A percentile compares a stretch with the other conserved stretches of the same genome.
Evolutionary conservation across 148 eudicot genomes (phyloP).

Genomic region (Rheum nobile): DNA sequence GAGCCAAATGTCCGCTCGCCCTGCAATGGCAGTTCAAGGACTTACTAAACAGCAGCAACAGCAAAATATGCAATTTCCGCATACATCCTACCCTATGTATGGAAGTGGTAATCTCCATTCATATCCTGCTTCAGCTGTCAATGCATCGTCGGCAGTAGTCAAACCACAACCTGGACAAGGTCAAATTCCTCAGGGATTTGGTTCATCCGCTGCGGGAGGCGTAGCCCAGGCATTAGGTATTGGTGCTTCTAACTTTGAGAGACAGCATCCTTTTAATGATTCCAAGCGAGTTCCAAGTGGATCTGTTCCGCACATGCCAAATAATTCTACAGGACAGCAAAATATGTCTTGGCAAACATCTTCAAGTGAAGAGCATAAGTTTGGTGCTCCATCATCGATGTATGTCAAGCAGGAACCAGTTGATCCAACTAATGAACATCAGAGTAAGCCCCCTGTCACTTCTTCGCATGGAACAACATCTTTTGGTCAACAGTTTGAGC

Average conservation of each 20-base stretch:
- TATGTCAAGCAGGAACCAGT: conserved; percentile 58
- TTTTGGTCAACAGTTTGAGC: conserved; percentile 29
- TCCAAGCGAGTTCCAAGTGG: conserved; percentile 35
- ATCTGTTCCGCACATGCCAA: conserved; percentile 26
- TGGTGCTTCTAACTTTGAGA: conserved; percentile 34
- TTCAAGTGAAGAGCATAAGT: conserved; percentile 34
- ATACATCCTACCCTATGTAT: conserved; percentile 49
- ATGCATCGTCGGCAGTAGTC: conserved; percentile 29
- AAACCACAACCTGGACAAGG: conserved; percentile 47
- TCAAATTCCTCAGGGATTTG: conserved; percentile 43
- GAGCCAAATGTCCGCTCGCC: conserved; percentile 37
- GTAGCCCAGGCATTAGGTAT: conserved; percentile 33
- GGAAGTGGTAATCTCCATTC: conserved; percentile 42
- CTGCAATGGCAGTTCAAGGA: conserved; percentile 40
- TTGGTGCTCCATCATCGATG: conserved; percentile 30
- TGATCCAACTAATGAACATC: conserved; percentile 52
- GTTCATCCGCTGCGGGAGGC: conserved; percentile 29
- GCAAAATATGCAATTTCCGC: conserved; percentile 66
- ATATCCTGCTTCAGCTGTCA: conserved; percentile 35
- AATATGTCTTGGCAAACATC: conserved; percentile 43
- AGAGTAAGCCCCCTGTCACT: conserved; percentile 26
- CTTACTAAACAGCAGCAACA: conserved; percentile 66
- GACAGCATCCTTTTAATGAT: conserved; percentile 31
- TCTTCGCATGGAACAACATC: conserved; percentile 33
- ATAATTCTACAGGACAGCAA: conserved; percentile 22